A percentile compares a stretch with the other conserved stretches of the same genome.
These are phyloP conservation scores for Huntiella savannae DNA, from an alignment of 2,329 filamentous ascomycete species.

Conservation along the genomic window DNA sequence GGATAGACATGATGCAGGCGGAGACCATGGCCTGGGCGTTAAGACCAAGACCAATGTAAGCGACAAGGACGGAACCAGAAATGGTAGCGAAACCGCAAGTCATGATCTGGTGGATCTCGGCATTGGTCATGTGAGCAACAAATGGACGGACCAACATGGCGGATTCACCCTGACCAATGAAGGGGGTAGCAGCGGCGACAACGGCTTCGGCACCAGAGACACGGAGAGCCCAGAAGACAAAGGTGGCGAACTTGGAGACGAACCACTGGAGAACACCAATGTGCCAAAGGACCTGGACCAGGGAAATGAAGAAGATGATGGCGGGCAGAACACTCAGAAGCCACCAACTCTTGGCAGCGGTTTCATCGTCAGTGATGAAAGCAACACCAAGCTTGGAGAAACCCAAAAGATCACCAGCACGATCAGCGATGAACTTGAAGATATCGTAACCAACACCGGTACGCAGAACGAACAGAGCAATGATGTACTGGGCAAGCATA, in stretches of 20 bases:
- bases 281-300: constrained; percentile 78
- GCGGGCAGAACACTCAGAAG: constrained; percentile 64
- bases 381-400: constrained; percentile 54
- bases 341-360: constrained; percentile 42
- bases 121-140: constrained; percentile 64
- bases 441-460: constrained; percentile 71
- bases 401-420: constrained; percentile 54
- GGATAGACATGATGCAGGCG: constrained; percentile 90
- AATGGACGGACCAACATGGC: constrained; percentile 84
- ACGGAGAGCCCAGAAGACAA: constrained; percentile 79
- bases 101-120: constrained; percentile 86
- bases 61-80: constrained; percentile 68
- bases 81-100: constrained; percentile 85
- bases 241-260: constrained; percentile 65
- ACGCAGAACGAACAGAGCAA: constrained; percentile 73
- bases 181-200: constrained; percentile 78
- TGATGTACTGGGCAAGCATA: constrained; percentile 73
- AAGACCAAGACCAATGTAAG: constrained; percentile 68
- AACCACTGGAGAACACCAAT: constrained; percentile 74
- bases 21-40: constrained; percentile 74
- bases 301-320: constrained; percentile 88
- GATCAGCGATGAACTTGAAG: constrained; percentile 68
- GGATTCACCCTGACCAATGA: constrained; percentile 86
- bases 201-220: constrained; percentile 88
- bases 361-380: constrained; percentile 39